These are phyloP conservation scores for Sporothrix brasiliensis DNA, from an alignment of 2,329 filamentous ascomycete species.

Conservation along the genomic window DNA sequence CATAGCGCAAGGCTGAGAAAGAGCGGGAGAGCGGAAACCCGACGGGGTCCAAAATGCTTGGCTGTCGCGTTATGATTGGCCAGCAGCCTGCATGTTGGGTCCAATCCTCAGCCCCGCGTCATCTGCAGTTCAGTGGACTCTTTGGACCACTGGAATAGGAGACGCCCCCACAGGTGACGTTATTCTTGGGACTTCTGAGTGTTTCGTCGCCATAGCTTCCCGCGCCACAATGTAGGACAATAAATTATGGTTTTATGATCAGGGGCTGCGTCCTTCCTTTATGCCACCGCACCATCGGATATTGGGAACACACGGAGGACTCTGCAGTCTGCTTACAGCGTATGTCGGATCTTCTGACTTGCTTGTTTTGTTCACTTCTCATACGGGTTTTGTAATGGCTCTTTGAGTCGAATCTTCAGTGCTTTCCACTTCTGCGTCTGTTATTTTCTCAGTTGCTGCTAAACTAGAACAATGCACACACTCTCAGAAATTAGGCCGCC, in stretches of 20 bases:
- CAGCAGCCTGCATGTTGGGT: not conserved
- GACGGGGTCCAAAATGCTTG: not conserved
- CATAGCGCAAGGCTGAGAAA: constrained; percentile 34
- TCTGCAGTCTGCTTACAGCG: not conserved
- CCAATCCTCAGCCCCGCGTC: constrained; percentile 28
- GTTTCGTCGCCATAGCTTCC: not conserved
- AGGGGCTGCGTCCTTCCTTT: not conserved
- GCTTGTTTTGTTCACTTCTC: not conserved
- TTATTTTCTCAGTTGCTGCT: constrained; percentile 34
- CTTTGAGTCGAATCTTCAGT: not conserved
- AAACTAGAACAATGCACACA: constrained; percentile 30
- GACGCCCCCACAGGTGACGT: constrained; percentile 26
- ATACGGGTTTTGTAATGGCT: not conserved
- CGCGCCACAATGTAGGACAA: constrained; percentile 2
- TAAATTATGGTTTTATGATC: constrained; percentile 2
- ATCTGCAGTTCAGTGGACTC: not conserved
- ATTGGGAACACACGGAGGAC: not conserved
- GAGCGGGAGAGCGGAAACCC: not conserved
- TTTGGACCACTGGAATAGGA: not conserved
- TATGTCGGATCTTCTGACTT: not conserved
- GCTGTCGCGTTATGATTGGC: constrained; percentile 21
- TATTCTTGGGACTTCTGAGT: constrained; percentile 8
- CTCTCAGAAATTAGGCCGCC: constrained; percentile 35
- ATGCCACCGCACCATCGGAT: constrained; percentile 18
- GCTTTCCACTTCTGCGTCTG: constrained; percentile 21